phyloP scores from a whole-genome alignment of 345 rosid species.

The Melaleuca quinquenervia region DNA sequence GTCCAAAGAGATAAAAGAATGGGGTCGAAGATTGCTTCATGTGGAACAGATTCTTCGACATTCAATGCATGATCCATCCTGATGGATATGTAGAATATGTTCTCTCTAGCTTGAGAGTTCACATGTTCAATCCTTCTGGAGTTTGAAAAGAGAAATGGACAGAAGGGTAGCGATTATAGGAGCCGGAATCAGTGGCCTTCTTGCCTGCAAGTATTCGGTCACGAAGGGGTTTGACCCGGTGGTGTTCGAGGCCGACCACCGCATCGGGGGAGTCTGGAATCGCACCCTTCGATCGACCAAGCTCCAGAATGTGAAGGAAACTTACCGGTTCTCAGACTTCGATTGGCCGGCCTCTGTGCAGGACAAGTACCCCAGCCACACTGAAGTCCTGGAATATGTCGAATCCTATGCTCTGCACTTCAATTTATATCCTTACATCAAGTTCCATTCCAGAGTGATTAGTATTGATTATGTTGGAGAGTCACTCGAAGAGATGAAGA shows the following conservation, averaged over 20 bases:
- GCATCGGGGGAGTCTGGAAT: conserved; percentile 22
- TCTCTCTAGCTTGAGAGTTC: neutral
- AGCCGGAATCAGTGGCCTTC: conserved; percentile 28
- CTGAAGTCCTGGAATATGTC: conserved; percentile 11
- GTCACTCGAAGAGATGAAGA: conserved; percentile 10
- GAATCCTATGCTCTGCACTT: conserved; percentile 17
- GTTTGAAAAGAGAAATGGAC: conserved; percentile 7
- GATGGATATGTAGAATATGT: neutral
- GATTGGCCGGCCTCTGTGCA: conserved; percentile 21
- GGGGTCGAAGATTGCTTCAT: neutral
- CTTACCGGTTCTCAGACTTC: conserved; percentile 23
- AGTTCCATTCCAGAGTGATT: conserved; percentile 12
- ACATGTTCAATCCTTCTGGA: neutral
- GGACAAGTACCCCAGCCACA: conserved; percentile 5
- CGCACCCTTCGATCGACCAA: conserved; percentile 11
- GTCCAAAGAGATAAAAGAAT: neutral
- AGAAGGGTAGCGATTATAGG: conserved; percentile 20
- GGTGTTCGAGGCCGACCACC: conserved; percentile 18
- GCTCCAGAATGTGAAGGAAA: conserved; percentile 12
- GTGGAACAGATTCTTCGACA: neutral
- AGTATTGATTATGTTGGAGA: conserved; percentile 21
- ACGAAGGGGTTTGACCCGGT: conserved; percentile 16
- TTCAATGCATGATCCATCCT: neutral
- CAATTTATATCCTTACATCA: conserved; percentile 7
- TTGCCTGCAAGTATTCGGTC: conserved; percentile 19